Evolutionary conservation across 345 rosid species (phyloP), one percentile per base, ranked within the genome.

Genomic region (Linum lewisii): DNA sequence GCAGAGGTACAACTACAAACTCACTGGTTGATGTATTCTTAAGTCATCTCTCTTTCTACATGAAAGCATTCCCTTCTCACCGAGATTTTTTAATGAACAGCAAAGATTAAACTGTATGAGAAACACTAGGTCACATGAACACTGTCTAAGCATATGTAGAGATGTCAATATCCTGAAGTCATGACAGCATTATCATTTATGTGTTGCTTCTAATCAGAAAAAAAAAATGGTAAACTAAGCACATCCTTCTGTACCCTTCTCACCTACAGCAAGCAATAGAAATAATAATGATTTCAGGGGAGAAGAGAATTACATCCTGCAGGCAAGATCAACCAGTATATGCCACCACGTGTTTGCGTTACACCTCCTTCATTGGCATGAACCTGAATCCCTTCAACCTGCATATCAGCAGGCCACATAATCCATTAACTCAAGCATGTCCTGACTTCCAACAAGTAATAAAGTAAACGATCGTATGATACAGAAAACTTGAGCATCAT

Each of bases 361-460:
- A 84, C 81, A 34, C 99, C 99, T 13, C 99, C 99, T 76, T 92
- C 99, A 69, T 92, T 76, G 26, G 89, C 97, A 75, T 87, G 84
- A 60, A 93, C 97, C 80, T 89, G 77, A 68, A 93, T 93, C 61
- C 97, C 99, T 63, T 81, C 99, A 32, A 93, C 97, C 99, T 92
- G 75, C 66, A 77, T 62, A 61, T 63, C 20, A 56, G 64, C 13
- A 42, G 13, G 15, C 47, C 15, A 4, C 13, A 11, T 11, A 11
- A 42, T 42, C 45, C 45, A 9, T 6, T 42, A 7, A 16, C 47
- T 42, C 18, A 11, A 42, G 16, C 15, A 42, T 42, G 47, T 19
- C 7, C 56, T 6, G 14, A 19, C 14, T n/a, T 20, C 55, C 13
- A 24, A 20, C 15, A 19, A 21, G 56, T 21, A 52, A 13, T 11